phyloP scores from a whole-genome alignment of 306 rosid genomes.

The Casuarina equisetifolia region DNA sequence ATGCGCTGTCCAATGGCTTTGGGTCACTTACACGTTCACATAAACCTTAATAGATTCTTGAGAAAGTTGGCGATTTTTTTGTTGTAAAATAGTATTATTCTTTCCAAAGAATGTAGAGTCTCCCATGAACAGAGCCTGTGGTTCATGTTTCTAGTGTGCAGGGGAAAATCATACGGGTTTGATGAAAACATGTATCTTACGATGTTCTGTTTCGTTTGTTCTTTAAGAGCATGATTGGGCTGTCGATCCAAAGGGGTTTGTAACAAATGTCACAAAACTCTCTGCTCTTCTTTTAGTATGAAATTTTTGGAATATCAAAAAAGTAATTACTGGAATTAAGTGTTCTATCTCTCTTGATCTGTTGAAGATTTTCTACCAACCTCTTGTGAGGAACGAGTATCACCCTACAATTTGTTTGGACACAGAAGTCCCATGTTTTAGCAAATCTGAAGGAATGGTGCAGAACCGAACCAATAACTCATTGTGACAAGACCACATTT shows the following conservation, averaged over 20 bases:
- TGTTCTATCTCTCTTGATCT: not conserved
- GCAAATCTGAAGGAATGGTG: not conserved
- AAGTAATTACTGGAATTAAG: not conserved
- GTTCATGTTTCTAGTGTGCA: conserved; percentile 21
- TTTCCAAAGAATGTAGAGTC: not conserved
- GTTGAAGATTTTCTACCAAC: not conserved
- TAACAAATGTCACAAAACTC: not conserved
- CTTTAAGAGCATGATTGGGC: conserved; percentile 4
- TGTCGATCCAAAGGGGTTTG: not conserved
- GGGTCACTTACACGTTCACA: conserved; percentile 39
- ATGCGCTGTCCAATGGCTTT: conserved; percentile 49
- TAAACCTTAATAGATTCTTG: not conserved
- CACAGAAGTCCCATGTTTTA: not conserved
- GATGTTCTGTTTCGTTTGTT: not conserved
- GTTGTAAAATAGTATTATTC: conserved; percentile 3
- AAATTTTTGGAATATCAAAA: not conserved
- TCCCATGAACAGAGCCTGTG: not conserved
- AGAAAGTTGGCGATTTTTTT: not conserved
- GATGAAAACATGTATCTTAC: not conserved
- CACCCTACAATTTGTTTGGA: not conserved
- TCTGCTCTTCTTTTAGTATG: not conserved
- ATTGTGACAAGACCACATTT: too few relatives aligned
- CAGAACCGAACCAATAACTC: too few relatives aligned
- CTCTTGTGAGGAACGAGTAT: not conserved
- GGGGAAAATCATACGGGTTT: not conserved